Base-by-base conservation (phyloP, 331 rosid species). In the Pyrus hybrid region DNA sequence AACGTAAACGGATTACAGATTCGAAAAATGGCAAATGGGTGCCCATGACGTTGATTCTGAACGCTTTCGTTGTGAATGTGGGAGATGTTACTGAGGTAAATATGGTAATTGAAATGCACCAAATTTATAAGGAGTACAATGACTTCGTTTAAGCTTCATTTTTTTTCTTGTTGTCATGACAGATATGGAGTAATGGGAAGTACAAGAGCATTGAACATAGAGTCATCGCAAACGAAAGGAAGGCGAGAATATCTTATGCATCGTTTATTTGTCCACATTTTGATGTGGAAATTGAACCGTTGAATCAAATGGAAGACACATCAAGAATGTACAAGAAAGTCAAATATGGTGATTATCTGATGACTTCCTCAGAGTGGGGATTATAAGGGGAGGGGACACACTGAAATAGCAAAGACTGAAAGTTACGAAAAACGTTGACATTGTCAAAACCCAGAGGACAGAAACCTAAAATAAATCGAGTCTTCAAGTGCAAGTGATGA, bases 1-100 rank as follows among this genome's bases (percentile, higher is more conserved):
- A 61, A 67, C 45, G 81, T 83, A 1, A 53, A 54, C 2, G 82
- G 85, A 8, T 63, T 84, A 16, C 83, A 86, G 54, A 72, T 86
- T 49, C 66, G 73, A 25, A 80, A 86, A 56, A 47, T 37, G 86
- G 83, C 56, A 65, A 20, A 54, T 84, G 85, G 90, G 78, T 84
- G 28, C 74, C 83, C 1, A 79, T 86, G 14, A 69, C 32, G 22
- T 82, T 86, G 25, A 54, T 77, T 20, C 54, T 49, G 30, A 70
- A 81, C n/a, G 77, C 85, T 67, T 75, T 84, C 4, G 80, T 86
- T n/a, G 86, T 84, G 32, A 81, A 81, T 32, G 77, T 83, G 18
- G 87, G 86, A 17, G 90, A 83, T 29, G 63, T 37, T 25, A 35
- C 69, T 7, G 85, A 79, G 86, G 83, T 86, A 53, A 28, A n/a